These are phyloP conservation scores for Hypomontagnella monticulosa DNA, from an alignment of 495 filamentous ascomycete genomes.

Conservation along the genomic window DNA sequence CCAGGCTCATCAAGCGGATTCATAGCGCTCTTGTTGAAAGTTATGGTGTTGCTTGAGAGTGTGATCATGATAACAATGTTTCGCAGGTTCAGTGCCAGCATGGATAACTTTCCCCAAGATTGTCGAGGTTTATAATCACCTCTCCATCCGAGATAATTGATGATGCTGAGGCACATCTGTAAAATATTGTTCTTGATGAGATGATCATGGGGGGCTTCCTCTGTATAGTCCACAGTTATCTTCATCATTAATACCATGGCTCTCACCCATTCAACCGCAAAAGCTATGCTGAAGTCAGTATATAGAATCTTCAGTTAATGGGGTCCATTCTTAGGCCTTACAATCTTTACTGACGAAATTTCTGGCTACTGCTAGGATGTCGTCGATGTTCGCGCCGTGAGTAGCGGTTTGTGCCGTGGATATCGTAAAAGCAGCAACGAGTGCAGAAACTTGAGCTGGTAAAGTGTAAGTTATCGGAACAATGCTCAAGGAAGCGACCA, in stretches of 20 bases:
- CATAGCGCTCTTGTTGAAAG: conserved; percentile 47
- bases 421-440: conserved; percentile 67
- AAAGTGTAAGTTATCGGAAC: conserved; percentile 8
- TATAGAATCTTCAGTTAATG: background rate
- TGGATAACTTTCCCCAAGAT: conserved; percentile 75
- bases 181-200: conserved; percentile 74
- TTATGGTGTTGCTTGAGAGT: conserved; percentile 61
- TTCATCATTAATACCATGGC: conserved; percentile 73
- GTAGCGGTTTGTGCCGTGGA: conserved; percentile 58
- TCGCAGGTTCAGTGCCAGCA: conserved; percentile 75
- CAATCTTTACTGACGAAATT: conserved; percentile 54
- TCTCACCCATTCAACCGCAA: conserved; percentile 63
- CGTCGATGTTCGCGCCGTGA: conserved; percentile 67
- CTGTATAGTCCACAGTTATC: conserved; percentile 73
- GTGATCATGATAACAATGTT: conserved; percentile 74
- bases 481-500: conserved; percentile 1
- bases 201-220: conserved; percentile 73
- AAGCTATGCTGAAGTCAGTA: conserved; percentile 54
- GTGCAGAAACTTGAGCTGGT: conserved; percentile 61
- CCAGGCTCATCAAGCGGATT: conserved; percentile 72
- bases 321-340: conserved; percentile 15
- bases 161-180: conserved; percentile 74
- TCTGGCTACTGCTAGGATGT: conserved; percentile 74
- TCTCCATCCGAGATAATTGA: conserved; percentile 73
- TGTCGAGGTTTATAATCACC: conserved; percentile 67